Evolutionary conservation across 345 rosid species (phyloP).

Genomic region (Reutealis trisperma): DNA sequence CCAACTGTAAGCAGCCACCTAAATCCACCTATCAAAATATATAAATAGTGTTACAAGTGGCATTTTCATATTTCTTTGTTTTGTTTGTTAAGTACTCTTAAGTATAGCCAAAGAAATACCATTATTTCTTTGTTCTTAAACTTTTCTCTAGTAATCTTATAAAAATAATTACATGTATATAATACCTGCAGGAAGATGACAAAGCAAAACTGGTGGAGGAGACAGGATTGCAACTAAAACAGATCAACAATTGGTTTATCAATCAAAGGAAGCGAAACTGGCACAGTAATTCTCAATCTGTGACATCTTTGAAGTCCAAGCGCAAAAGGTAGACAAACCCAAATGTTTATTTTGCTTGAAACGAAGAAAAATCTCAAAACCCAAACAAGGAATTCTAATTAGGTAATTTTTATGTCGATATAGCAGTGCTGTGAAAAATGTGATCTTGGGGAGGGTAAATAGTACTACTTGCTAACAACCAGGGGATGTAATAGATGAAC

Average conservation of each 20-base stretch:
- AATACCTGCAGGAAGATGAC: slow-evolving; percentile 80
- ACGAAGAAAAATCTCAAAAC: neutral
- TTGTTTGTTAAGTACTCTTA: too few relatives aligned
- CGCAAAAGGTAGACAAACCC: slow-evolving; percentile 62
- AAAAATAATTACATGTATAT: neutral
- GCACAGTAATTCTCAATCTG: slow-evolving; percentile 94
- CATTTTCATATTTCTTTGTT: too few relatives aligned
- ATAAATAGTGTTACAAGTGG: too few relatives aligned
- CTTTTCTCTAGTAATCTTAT: neutral
- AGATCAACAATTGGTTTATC: slow-evolving; percentile 98
- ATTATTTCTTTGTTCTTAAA: too few relatives aligned
- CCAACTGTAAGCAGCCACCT: slow-evolving; percentile 68
- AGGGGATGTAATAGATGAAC: slow-evolving; percentile 22
- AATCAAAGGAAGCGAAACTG: slow-evolving; percentile 97
- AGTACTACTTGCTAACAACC: slow-evolving; percentile 34
- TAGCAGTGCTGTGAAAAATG: neutral
- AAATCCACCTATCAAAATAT: neutral
- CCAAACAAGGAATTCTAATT: too few relatives aligned
- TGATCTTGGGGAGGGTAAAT: slow-evolving; percentile 17
- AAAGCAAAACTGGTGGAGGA: slow-evolving; percentile 98
- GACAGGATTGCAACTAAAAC: slow-evolving; percentile 96
- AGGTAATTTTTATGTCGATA: slow-evolving; percentile 10
- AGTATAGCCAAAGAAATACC: too few relatives aligned
- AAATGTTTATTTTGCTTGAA: neutral
- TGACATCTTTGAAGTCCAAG: slow-evolving; percentile 90